Conservation (phyloP, 148 eudicot genomes). For the Fagopyrum tataricum region DNA sequence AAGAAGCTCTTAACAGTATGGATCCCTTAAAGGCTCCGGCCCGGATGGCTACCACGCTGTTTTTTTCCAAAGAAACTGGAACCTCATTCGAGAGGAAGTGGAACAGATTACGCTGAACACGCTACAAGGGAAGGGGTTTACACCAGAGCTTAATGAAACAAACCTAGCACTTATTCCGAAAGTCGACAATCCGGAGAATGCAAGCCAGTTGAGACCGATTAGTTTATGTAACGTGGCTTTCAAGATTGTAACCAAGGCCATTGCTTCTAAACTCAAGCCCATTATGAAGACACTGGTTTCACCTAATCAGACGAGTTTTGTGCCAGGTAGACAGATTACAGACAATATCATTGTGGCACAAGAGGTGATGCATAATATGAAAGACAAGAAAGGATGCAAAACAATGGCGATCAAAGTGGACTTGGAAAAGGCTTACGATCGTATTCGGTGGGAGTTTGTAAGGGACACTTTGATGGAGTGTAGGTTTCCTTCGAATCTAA, state of each 20-base stretch:
- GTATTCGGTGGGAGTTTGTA: not conserved
- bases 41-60: not conserved
- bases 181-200: not conserved
- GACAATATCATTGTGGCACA: not conserved
- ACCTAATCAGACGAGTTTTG: not conserved
- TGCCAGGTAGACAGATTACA: not conserved
- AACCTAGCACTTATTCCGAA: not conserved
- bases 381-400: fast-evolving
- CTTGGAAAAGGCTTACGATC: not conserved
- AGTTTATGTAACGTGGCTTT: not conserved
- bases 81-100: not conserved
- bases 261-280: not conserved
- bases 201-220: not conserved
- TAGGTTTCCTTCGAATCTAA: fast-evolving
- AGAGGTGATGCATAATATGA: not conserved
- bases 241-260: not conserved
- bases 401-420: not conserved
- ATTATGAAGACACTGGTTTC: not conserved
- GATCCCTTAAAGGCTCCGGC: not conserved
- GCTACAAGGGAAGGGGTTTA: not conserved
- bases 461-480: not conserved
- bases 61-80: not conserved
- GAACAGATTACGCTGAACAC: not conserved
- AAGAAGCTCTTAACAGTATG: not conserved
- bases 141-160: not conserved